A percentile compares a stretch with the other conserved stretches of the same genome.
Conservation (phyloP, 768 basidiomycete species). For the Naganishia kalamii region DNA sequence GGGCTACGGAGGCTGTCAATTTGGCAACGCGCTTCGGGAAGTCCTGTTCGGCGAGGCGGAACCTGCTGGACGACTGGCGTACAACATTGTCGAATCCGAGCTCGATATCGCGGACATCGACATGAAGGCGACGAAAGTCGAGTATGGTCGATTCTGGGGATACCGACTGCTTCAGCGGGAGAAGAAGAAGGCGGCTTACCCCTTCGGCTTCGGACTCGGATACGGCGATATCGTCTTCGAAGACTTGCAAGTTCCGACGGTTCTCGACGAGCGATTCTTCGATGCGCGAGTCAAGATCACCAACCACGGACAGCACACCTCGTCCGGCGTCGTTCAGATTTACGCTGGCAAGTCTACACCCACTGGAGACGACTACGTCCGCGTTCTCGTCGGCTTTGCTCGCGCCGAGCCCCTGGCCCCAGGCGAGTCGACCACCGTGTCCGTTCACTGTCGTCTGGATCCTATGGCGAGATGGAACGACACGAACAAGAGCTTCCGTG, state of each 20-base stretch:
- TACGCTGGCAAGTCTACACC: background rate
- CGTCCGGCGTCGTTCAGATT: conserved; percentile 2
- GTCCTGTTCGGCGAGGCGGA: conserved; percentile 5
- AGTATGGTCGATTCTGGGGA: conserved; percentile 15
- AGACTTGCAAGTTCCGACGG: background rate
- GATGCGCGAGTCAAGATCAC: background rate
- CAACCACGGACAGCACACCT: background rate
- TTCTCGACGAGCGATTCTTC: background rate
- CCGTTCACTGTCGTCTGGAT: background rate
- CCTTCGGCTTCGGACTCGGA: conserved; percentile 14
- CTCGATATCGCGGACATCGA: conserved; percentile 3
- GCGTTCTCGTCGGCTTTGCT: conserved; percentile 10
- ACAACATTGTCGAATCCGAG: background rate
- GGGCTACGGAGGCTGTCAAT: conserved; percentile 8
- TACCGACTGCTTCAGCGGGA: background rate
- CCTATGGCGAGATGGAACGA: conserved; percentile 10
- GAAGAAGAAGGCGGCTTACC: background rate
- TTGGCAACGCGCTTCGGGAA: conserved; percentile 1
- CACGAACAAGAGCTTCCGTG: background rate
- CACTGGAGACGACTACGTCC: background rate
- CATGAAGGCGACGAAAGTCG: background rate
- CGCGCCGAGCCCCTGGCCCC: background rate
- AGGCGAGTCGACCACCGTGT: background rate
- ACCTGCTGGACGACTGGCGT: conserved; percentile 3
- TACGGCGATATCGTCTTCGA: conserved; percentile 4